A percentile compares a stretch with the other conserved stretches of the same genome.
These are phyloP conservation scores for Phlebiopsis flavidoalba DNA, from an alignment of 768 basidiomycete species.

Conservation along the genomic window DNA sequence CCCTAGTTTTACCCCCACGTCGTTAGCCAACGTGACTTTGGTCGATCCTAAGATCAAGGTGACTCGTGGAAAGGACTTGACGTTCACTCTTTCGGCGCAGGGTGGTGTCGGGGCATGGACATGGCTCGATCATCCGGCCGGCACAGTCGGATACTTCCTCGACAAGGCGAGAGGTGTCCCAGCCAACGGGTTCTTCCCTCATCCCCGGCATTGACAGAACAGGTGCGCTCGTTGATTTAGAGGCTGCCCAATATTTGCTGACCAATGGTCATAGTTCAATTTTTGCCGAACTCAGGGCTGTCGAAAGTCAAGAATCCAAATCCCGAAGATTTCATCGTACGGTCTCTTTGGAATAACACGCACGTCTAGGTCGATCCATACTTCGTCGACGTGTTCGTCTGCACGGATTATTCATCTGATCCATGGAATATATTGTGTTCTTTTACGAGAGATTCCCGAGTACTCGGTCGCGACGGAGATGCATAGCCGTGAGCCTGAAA, in stretches of 20 bases:
- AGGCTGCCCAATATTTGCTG: neutral
- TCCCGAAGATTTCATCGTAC: conserved; percentile 41
- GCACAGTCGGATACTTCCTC: conserved; percentile 49
- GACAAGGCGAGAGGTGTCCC: conserved; percentile 37
- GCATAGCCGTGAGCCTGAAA: no score
- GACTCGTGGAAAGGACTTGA: conserved; percentile 27
- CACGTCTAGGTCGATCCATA: conserved; percentile 17
- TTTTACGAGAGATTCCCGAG: neutral
- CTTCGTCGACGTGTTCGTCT: no score
- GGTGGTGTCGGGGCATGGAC: conserved; percentile 54
- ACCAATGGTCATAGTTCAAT: conserved; percentile 31
- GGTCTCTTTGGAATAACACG: conserved; percentile 52
- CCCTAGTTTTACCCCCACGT: conserved; percentile 47
- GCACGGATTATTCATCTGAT: neutral
- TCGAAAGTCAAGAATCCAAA: conserved; percentile 34
- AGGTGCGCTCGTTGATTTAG: conserved; percentile 27
- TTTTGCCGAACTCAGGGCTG: conserved; percentile 33
- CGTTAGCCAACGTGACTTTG: conserved; percentile 40
- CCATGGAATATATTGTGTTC: neutral
- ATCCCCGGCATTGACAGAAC: conserved; percentile 50
- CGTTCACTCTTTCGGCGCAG: conserved; percentile 46
- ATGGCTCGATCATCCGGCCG: conserved; percentile 55
- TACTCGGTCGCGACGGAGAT: no score
- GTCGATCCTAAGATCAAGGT: conserved; percentile 45
- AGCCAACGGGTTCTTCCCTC: conserved; percentile 50